A percentile compares a stretch with the other conserved stretches of the same genome.
These are phyloP conservation scores for Tuctoria greenei DNA, from an alignment of 176 grass and related monocot species.

Conservation along the genomic window DNA sequence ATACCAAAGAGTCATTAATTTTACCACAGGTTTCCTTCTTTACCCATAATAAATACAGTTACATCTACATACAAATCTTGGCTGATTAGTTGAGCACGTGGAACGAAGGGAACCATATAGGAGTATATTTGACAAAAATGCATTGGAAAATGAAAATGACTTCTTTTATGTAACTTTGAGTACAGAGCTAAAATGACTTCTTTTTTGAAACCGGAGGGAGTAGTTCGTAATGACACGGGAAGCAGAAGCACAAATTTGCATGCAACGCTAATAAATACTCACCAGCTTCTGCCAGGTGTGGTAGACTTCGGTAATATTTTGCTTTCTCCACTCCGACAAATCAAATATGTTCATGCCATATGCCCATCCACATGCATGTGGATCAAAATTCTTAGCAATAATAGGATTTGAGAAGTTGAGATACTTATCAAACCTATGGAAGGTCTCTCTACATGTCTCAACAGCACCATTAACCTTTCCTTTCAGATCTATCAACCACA, in stretches of 20 bases:
- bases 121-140: too few relatives aligned
- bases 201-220: too few relatives aligned
- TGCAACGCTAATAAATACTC: constrained; percentile 10
- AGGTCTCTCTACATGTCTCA: constrained; percentile 69
- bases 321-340: constrained; percentile 82
- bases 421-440: constrained; percentile 83
- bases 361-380: constrained; percentile 78
- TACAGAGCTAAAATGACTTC: too few relatives aligned
- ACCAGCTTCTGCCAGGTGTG: constrained; percentile 82
- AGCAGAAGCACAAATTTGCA: neutral
- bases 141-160: too few relatives aligned
- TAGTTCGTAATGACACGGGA: neutral
- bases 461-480: constrained; percentile 76
- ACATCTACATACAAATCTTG: too few relatives aligned
- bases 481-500: constrained; percentile 72
- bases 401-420: constrained; percentile 84
- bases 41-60: too few relatives aligned
- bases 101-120: too few relatives aligned
- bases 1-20: too few relatives aligned
- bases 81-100: too few relatives aligned
- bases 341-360: constrained; percentile 95
- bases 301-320: constrained; percentile 73
- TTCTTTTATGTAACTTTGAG: too few relatives aligned
- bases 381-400: constrained; percentile 68
- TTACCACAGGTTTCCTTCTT: too few relatives aligned